A percentile compares a stretch with the other conserved stretches of the same genome.
Evolutionary conservation across 192 early-diverging fungal species (phyloP).

Genomic region (Radiomyces spectabilis): DNA sequence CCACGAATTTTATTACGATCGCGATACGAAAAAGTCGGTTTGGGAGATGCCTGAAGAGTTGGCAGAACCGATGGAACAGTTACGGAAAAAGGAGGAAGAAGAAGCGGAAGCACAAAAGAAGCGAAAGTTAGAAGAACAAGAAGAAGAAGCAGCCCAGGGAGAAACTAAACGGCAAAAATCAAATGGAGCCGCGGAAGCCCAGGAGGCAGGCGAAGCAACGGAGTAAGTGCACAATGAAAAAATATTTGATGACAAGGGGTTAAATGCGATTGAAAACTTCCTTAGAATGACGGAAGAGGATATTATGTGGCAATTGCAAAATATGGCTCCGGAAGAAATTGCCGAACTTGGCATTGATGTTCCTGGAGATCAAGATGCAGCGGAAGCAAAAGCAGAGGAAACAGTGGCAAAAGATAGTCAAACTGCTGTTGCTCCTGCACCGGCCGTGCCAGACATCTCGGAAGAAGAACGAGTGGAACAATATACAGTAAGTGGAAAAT

Average conservation of each 20-base stretch:
- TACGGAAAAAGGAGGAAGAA: constrained; percentile 29
- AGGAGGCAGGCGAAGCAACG: constrained; percentile 13
- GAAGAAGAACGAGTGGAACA: constrained; percentile 29
- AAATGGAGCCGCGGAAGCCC: neutral
- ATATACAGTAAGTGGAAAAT: constrained; percentile 27
- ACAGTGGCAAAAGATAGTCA: neutral
- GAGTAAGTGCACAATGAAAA: constrained; percentile 17
- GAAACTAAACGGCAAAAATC: neutral
- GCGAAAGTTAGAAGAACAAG: neutral
- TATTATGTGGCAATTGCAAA: constrained; percentile 51
- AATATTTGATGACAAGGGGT: neutral
- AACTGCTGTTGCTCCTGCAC: constrained; percentile 5
- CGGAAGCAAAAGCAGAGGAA: neutral
- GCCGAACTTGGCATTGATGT: constrained; percentile 6
- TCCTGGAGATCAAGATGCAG: neutral
- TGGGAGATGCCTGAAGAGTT: constrained; percentile 51
- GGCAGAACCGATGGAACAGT: constrained; percentile 15
- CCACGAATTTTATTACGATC: constrained; percentile 74
- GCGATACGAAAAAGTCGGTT: constrained; percentile 53
- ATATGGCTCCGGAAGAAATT: constrained; percentile 26
- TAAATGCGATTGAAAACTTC: neutral
- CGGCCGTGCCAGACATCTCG: constrained; percentile 14
- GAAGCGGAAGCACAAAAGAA: neutral
- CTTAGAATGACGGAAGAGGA: constrained; percentile 56
- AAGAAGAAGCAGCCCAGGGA: neutral